Percentiles rank a stretch among this genome's conserved stretches.
These are phyloP conservation scores for Fusarium musae DNA, from an alignment of 2,329 filamentous ascomycete genomes.

Conservation along the genomic window DNA sequence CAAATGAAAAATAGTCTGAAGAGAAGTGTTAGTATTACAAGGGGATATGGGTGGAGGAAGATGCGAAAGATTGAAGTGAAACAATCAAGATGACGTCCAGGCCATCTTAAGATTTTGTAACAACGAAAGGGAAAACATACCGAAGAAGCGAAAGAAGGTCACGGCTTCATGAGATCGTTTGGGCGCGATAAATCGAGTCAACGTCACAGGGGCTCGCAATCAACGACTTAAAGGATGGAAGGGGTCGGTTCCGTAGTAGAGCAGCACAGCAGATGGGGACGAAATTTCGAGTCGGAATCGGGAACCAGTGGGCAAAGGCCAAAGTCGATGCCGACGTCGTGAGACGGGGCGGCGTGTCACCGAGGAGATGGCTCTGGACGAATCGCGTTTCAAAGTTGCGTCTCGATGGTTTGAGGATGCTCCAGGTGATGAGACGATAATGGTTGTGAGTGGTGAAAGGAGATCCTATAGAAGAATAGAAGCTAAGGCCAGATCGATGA, in stretches of 20 bases:
- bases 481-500: slow-evolving; percentile 21
- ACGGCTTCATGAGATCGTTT: slow-evolving; percentile 20
- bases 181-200: not conserved
- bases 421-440: slow-evolving; percentile 25
- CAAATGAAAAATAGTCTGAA: slow-evolving; percentile 35
- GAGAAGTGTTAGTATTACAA: slow-evolving; percentile 34
- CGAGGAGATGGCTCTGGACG: slow-evolving; percentile 27
- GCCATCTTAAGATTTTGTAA: slow-evolving; percentile 11
- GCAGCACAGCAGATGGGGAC: slow-evolving; percentile 30
- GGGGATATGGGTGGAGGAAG: slow-evolving; percentile 3
- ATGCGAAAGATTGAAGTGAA: slow-evolving; percentile 32
- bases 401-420: slow-evolving; percentile 38
- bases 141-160: slow-evolving; percentile 12
- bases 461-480: slow-evolving; percentile 1
- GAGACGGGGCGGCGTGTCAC: slow-evolving; percentile 30
- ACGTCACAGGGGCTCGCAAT: slow-evolving; percentile 35
- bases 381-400: slow-evolving; percentile 45
- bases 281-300: slow-evolving; percentile 13
- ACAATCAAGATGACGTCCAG: slow-evolving; percentile 23
- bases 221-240: slow-evolving; percentile 31
- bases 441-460: slow-evolving; percentile 13
- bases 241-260: slow-evolving; percentile 12
- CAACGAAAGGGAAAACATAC: slow-evolving; percentile 22
- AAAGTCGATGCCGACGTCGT: slow-evolving; percentile 2
- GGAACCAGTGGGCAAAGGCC: slow-evolving; percentile 23